Conservation (phyloP, 2,329 filamentous ascomycete species). For the Aspergillus sp. region DNA sequence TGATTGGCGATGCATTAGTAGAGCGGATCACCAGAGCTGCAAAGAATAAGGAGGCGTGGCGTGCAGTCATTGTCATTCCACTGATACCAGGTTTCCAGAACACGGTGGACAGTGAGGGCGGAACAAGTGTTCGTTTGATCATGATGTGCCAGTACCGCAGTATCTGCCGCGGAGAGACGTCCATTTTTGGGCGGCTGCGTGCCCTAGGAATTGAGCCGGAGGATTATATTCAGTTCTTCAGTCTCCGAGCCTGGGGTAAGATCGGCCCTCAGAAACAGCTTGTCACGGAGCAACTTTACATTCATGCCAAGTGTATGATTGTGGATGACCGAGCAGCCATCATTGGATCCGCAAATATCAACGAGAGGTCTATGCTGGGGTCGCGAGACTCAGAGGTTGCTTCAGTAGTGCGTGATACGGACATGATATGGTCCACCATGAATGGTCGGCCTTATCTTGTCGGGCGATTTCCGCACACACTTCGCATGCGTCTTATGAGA, state of each 20-base stretch:
- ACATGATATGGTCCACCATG: constrained; percentile 92
- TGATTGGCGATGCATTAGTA: constrained; percentile 90
- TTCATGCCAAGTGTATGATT: constrained; percentile 95
- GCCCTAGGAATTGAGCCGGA: constrained; percentile 83
- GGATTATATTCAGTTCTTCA: constrained; percentile 95
- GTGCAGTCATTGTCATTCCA: constrained; percentile 84
- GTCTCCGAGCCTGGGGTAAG: constrained; percentile 85
- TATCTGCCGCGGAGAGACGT: constrained; percentile 88
- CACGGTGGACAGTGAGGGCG: constrained; percentile 89
- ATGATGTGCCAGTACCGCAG: constrained; percentile 97
- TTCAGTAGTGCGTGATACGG: constrained; percentile 84
- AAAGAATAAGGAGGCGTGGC: constrained; percentile 84
- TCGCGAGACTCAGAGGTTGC: constrained; percentile 90
- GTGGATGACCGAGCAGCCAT: constrained; percentile 91
- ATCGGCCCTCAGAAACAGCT: constrained; percentile 79
- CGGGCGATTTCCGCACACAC: constrained; percentile 85
- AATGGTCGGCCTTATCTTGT: constrained; percentile 85
- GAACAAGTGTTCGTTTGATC: constrained; percentile 90
- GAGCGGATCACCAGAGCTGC: constrained; percentile 85
- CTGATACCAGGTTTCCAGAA: constrained; percentile 99
- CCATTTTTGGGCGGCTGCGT: constrained; percentile 83
- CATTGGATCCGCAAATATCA: constrained; percentile 98
- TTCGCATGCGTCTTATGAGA: constrained; percentile 91
- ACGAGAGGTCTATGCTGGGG: constrained; percentile 93
- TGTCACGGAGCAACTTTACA: constrained; percentile 95